Base-by-base conservation (phyloP, 306 rosid species). In the Elaeagnus macrophylla region DNA sequence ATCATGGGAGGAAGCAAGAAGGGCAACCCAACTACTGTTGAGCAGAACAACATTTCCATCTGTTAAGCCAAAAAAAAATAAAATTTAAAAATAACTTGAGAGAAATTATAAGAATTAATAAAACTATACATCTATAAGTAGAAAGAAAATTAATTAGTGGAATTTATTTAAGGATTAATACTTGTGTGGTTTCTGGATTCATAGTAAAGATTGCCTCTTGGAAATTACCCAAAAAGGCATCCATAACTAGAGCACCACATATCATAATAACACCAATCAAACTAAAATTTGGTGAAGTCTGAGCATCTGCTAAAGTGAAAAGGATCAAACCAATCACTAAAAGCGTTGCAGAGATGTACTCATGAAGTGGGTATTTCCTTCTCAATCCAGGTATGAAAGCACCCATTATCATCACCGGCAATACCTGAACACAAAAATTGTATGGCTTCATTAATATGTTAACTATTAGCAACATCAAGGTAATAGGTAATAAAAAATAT, bases 401-500 rank as follows among this genome's bases (percentile, higher is more conserved):
- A 13, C 84, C 82, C 84, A 82, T 82, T 42, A 78, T 44, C 89
- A 82, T 82, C 19, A 82, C 89, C 0, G 84, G 89, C 16, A 82
- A 64, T 12, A 82, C 82, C 89, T 82, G 72, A 48, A 68, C 18
- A 25, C 19, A 7, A 16, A 7, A 15, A 42, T 2, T 3, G 39
- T n/a, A n/a, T n/a, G n/a, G n/a, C n/a, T n/a, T n/a, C n/a, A n/a
- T n/a, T n/a, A n/a, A n/a, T n/a, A n/a, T n/a, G n/a, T n/a, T n/a
- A n/a, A n/a, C n/a, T n/a, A n/a, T n/a, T n/a, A n/a, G n/a, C n/a
- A n/a, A n/a, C n/a, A n/a, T n/a, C n/a, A n/a, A n/a, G n/a, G n/a
- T n/a, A n/a, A n/a, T n/a, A n/a, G n/a, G n/a, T n/a, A n/a, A n/a
- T 7, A 25, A 14, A 15, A 9, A 52, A 8, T 39, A 5, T 0